These are phyloP conservation scores for Vaccinium myrtillus DNA, from an alignment of 148 eudicot species.

Conservation along the genomic window DNA sequence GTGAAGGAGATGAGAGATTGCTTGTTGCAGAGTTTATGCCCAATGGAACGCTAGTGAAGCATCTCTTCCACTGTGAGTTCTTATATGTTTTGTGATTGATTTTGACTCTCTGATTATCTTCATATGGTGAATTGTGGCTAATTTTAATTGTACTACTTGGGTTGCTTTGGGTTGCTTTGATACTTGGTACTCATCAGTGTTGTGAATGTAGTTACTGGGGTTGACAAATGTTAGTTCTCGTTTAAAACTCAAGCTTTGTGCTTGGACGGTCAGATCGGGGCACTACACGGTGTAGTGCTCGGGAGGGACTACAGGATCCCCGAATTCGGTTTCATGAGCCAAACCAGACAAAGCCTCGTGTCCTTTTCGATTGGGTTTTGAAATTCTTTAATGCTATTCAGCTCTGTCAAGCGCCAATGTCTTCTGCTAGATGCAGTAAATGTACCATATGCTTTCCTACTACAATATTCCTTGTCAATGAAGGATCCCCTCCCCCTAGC, in stretches of 20 bases:
- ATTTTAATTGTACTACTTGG: neutral
- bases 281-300: no score
- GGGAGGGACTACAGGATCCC: no score
- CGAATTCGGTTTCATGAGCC: neutral
- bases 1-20: constrained; percentile 57
- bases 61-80: constrained; percentile 65
- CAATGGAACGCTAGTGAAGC: constrained; percentile 67
- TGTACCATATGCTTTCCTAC: no score
- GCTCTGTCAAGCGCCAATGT: no score
- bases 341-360: no score
- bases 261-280: no score
- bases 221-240: neutral
- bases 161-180: neutral
- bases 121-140: neutral
- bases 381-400: no score
- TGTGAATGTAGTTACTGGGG: neutral
- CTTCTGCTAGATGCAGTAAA: no score
- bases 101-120: neutral
- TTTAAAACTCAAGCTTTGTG: neutral
- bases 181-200: neutral
- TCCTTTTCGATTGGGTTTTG: no score
- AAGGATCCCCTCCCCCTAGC: no score
- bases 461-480: no score
- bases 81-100: neutral
- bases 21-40: constrained; percentile 71